phyloP scores from a whole-genome alignment of 1,284 basidiomycete genomes.

The Fomitopsis betulina region DNA sequence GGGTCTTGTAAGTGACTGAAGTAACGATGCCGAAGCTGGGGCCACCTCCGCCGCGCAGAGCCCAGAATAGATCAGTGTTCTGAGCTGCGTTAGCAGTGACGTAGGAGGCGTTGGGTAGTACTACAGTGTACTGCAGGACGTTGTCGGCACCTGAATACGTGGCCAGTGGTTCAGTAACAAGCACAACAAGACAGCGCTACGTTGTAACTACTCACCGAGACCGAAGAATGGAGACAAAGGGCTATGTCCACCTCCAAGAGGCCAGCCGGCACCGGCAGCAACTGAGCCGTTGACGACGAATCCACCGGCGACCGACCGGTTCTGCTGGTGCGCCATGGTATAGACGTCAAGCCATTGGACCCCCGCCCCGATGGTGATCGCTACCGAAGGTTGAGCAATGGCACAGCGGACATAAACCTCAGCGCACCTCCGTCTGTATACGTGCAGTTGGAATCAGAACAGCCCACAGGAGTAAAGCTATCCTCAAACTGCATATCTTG shows the following conservation, averaged over 20 bases:
- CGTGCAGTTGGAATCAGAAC: not conserved
- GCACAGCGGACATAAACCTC: not conserved
- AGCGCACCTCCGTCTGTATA: not conserved
- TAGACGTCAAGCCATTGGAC: not conserved
- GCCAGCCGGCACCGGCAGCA: not conserved
- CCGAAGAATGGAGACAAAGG: not conserved
- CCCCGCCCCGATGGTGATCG: not conserved
- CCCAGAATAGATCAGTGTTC: conserved; percentile 21
- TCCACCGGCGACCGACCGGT: not conserved
- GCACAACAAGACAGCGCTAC: not conserved
- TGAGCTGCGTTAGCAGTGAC: conserved; percentile 16
- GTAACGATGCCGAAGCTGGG: not conserved
- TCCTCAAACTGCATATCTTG: not conserved
- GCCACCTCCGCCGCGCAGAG: conserved; percentile 20
- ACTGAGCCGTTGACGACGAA: not conserved
- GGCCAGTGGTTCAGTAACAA: not conserved
- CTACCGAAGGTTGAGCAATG: not conserved
- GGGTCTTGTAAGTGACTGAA: not conserved
- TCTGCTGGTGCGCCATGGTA: not conserved
- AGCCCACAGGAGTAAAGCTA: not conserved
- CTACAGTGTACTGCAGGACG: not conserved
- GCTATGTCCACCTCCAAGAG: not conserved
- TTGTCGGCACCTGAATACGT: not conserved
- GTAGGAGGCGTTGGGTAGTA: not conserved
- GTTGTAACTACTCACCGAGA: not conserved